Conservation (phyloP, 306 rosid genomes). For the Vachellia collinsii region DNA sequence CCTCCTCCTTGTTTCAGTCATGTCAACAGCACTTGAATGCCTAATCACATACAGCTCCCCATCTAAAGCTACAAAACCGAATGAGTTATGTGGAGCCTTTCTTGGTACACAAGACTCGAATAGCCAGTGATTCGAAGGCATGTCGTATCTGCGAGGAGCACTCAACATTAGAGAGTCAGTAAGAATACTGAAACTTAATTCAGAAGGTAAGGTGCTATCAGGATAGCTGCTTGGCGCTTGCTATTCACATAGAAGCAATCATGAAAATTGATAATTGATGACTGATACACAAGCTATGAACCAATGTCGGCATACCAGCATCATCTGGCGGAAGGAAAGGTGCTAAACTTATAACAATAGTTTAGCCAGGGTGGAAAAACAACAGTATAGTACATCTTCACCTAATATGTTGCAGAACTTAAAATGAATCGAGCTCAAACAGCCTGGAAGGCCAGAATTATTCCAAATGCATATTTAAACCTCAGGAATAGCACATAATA, state of each 20-base stretch:
- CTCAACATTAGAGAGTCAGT: constrained; percentile 26
- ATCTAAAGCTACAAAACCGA: constrained; percentile 63
- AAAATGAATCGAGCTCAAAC: constrained; percentile 27
- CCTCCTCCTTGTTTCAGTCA: constrained; percentile 52
- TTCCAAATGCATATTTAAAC: constrained; percentile 15
- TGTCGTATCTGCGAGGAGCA: constrained; percentile 64
- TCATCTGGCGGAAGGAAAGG: too few species aligned
- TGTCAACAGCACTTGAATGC: constrained; percentile 45
- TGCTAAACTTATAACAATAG: too few species aligned
- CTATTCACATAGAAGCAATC: neutral
- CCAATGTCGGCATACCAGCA: too few species aligned
- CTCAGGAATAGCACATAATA: neutral
- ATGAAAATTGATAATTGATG: neutral
- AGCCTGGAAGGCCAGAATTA: constrained; percentile 15
- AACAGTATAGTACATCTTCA: constrained; percentile 8
- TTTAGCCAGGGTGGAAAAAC: neutral
- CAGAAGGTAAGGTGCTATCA: constrained; percentile 16
- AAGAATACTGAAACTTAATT: constrained; percentile 17
- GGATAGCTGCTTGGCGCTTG: constrained; percentile 15
- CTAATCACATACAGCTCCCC: constrained; percentile 68
- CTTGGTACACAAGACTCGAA: constrained; percentile 72
- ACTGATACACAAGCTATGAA: constrained; percentile 25
- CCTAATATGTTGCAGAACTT: neutral
- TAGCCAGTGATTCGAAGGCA: constrained; percentile 71
- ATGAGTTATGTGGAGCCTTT: constrained; percentile 48